Evolutionary conservation across 352 stramenopile species (phyloP).

Genomic region (Phytophthora citricola): DNA sequence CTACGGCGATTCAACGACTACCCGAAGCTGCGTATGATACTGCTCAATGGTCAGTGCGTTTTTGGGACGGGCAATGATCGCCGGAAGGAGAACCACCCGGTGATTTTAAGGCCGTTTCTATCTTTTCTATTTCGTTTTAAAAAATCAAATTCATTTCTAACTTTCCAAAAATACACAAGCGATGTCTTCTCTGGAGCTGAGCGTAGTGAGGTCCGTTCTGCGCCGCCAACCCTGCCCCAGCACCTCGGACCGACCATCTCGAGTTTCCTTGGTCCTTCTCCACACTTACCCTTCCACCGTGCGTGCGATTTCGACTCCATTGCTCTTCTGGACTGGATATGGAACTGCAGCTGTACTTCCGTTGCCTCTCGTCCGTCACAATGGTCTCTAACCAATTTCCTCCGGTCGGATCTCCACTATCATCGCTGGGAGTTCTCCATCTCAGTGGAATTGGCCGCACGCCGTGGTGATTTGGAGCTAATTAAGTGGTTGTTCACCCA

Average conservation of each 20-base stretch:
- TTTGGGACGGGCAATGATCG: too few relatives aligned
- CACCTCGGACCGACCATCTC: not conserved
- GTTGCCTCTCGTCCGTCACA: not conserved
- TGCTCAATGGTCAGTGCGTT: too few relatives aligned
- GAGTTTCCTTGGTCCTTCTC: not conserved
- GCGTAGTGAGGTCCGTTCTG: too few relatives aligned
- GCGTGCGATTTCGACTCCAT: not conserved
- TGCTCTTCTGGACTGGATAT: not conserved
- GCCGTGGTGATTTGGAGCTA: not conserved
- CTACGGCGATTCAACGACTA: too few relatives aligned
- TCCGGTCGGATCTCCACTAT: not conserved
- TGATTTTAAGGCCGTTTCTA: too few relatives aligned
- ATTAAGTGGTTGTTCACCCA: not conserved
- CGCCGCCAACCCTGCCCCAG: too few relatives aligned
- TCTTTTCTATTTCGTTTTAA: too few relatives aligned
- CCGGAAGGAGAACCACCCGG: too few relatives aligned
- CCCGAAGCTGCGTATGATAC: too few relatives aligned
- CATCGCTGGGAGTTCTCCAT: not conserved
- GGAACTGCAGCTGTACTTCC: not conserved
- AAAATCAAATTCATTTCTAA: too few relatives aligned
- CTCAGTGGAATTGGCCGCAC: not conserved
- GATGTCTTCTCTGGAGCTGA: not conserved
- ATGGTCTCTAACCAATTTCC: not conserved
- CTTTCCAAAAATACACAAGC: too few relatives aligned
- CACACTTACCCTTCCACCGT: not conserved